phyloP scores from a whole-genome alignment of 495 filamentous ascomycete genomes.

The Talaromyces stipitatus region DNA sequence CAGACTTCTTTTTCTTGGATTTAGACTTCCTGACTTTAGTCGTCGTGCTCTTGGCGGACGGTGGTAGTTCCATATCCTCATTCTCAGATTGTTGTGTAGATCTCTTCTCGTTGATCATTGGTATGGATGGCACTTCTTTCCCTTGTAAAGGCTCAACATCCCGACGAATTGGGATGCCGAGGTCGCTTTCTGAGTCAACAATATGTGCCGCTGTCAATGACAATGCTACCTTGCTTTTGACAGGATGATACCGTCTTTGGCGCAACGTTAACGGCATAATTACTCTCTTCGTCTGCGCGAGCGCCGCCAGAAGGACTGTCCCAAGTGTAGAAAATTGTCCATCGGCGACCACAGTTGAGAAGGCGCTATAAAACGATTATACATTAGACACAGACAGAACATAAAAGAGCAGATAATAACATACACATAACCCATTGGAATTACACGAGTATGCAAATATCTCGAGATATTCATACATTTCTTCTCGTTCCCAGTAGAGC shows the following conservation, averaged over 20 bases:
- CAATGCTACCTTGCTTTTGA: background rate
- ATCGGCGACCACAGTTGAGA: conserved; percentile 63
- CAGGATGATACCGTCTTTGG: background rate
- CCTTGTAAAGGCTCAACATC: background rate
- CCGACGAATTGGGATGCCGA: background rate
- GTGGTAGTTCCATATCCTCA: background rate
- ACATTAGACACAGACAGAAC: background rate
- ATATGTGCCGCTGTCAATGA: background rate
- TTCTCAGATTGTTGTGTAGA: background rate
- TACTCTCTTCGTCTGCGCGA: conserved; percentile 1
- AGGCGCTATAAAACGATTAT: conserved; percentile 43
- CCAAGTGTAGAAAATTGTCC: conserved; percentile 72
- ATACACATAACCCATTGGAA: conserved; percentile 41
- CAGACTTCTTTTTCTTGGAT: conserved; percentile 7
- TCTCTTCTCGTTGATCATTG: background rate
- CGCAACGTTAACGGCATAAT: background rate
- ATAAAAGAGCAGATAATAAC: conserved; percentile 8
- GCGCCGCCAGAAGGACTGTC: conserved; percentile 57
- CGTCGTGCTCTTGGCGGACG: background rate
- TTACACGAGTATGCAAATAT: conserved; percentile 24
- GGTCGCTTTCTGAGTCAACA: background rate
- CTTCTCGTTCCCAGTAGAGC: conserved; percentile 22
- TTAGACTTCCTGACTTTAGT: conserved; percentile 6
- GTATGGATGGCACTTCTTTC: background rate
- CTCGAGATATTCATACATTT: conserved; percentile 5